Base-by-base conservation (phyloP, 2,329 filamentous ascomycete genomes). In the Colletotrichum aenigma region DNA sequence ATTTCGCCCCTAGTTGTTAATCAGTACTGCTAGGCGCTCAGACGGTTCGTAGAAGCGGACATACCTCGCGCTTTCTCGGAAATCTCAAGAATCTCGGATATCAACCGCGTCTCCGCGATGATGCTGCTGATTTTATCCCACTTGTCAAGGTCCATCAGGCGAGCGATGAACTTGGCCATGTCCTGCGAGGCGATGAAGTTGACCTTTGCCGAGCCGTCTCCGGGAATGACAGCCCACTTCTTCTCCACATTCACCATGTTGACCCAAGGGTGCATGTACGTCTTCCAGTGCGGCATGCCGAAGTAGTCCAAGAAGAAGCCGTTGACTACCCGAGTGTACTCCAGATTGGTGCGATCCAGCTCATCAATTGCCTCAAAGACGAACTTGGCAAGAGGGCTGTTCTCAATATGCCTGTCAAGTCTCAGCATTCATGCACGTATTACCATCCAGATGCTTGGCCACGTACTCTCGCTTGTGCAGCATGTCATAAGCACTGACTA, bases 401-500 rank as follows among this genome's bases (percentile, higher is more conserved):
- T 28, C 1, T 72, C 71, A 2, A 79, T 76, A 5, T 80, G 79
- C 4, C 79, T 81, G 24, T 0, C 10, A 0, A 21, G 43, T 21
- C 43, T 52, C 12, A 52, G 43, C 43, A 12, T 21, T 48, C 5
- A 9, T 21, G n/a, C 10, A 48, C 15, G 10, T n/a, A 48, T 0
- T 21, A 12, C 18, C 0, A 21, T 48, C 18, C 0, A 12, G 9
- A 12, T 12, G 43, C n/a, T 21, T 0, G n/a, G 24, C 3, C 7
- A 10, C 65, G 6, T 43, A 61, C 55, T 71, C 72, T 43, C 82
- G 80, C 2, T 76, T 66, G 21, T 81, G 79, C 1, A 28, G 83
- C 81, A 15, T 78, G 38, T 82, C 86, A 78, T 82, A 89, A 66
- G 84, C 81, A 75, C 85, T 89, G 1, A 87, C 82, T 24, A 89